These are phyloP conservation scores for Boletus vermiculosoides DNA, from an alignment of 768 basidiomycete genomes.

Conservation along the genomic window DNA sequence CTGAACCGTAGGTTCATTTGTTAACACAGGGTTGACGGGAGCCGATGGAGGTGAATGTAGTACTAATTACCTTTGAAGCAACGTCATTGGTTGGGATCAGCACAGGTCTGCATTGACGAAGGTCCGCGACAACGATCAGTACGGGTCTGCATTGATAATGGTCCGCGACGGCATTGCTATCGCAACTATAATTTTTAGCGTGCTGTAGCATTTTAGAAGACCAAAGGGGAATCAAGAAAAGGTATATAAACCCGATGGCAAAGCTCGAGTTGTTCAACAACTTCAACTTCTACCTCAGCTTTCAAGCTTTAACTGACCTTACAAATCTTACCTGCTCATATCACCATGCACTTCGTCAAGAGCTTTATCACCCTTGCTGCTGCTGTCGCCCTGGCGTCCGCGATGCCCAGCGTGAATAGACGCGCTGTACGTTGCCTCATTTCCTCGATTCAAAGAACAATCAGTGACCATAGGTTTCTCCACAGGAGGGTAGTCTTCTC, in stretches of 20 bases:
- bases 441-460: no score
- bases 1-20: neutral
- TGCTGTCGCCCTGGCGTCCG: neutral
- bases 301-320: neutral
- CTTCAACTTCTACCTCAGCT: no score
- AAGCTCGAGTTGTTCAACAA: neutral
- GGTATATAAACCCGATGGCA: neutral
- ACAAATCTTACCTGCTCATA: neutral
- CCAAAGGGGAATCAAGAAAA: neutral
- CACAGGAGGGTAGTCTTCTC: neutral
- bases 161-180: no score
- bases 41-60: neutral
- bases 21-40: neutral
- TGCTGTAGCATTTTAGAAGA: neutral
- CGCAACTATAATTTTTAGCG: no score
- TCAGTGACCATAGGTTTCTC: neutral
- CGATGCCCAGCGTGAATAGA: neutral
- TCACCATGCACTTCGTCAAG: neutral
- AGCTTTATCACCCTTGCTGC: neutral
- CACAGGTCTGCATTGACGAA: neutral
- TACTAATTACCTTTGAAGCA: neutral
- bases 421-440: neutral
- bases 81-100: no score
- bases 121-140: neutral
- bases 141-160: neutral